Conservation (phyloP, 140 eudicot species). For the Flaveria floridana region DNA sequence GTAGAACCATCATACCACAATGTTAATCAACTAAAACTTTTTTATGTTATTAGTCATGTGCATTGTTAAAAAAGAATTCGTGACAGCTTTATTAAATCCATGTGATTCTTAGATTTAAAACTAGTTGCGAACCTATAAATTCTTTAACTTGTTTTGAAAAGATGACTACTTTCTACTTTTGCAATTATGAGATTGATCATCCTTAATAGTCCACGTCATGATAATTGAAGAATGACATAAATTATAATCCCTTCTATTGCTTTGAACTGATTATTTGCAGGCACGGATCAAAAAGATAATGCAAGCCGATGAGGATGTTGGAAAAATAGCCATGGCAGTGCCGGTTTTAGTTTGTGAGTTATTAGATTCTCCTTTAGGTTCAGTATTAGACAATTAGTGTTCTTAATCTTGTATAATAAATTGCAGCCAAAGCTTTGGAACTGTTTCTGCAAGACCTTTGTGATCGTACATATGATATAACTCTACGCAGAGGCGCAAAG, state of each 20-base stretch:
- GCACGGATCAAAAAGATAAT: slow-evolving; percentile 87
- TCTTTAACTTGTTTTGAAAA: too few species aligned
- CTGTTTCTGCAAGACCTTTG: slow-evolving; percentile 80
- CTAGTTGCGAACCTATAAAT: too few species aligned
- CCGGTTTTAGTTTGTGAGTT: slow-evolving; percentile 88
- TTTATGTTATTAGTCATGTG: not conserved
- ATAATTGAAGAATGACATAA: not conserved
- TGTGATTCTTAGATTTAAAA: too few species aligned
- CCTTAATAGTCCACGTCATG: not conserved
- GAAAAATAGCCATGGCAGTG: slow-evolving; percentile 95
- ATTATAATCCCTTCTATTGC: not conserved
- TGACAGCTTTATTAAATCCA: not conserved
- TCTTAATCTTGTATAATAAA: slow-evolving; percentile 21
- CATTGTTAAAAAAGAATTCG: not conserved
- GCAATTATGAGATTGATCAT: too few species aligned
- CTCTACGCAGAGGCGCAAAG: slow-evolving; percentile 74
- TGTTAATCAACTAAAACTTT: not conserved
- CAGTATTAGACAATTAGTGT: slow-evolving; percentile 2
- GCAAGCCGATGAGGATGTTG: slow-evolving; percentile 97
- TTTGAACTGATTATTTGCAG: slow-evolving; percentile 32
- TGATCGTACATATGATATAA: slow-evolving; percentile 76
- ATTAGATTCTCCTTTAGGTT: slow-evolving; percentile 12
- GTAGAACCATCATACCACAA: not conserved
- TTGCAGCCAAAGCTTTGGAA: slow-evolving; percentile 85
- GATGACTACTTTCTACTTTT: too few species aligned